Percentiles rank a stretch among this genome's conserved stretches.
These are phyloP conservation scores for Elaphomyces granulatus DNA, from an alignment of 495 filamentous ascomycete species.

Conservation along the genomic window DNA sequence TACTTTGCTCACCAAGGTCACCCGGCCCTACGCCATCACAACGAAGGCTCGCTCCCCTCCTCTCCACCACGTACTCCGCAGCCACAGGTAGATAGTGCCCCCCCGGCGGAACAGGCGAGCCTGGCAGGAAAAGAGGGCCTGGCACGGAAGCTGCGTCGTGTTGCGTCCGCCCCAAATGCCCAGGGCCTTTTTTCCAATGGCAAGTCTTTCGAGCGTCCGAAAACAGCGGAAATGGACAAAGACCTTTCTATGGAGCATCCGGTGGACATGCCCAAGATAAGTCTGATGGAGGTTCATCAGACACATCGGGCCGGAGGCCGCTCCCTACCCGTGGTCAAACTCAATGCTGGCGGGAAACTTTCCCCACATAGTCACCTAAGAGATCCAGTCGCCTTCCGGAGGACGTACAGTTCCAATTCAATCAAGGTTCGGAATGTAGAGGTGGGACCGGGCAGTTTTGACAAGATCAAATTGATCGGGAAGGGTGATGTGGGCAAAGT, in stretches of 20 bases:
- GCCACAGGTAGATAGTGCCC: conserved; percentile 56
- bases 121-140: conserved; percentile 82
- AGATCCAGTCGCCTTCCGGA: conserved; percentile 54
- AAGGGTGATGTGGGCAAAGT: conserved; percentile 99
- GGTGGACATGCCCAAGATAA: conserved; percentile 38
- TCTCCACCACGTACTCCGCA: conserved; percentile 89
- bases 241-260: conserved; percentile 50
- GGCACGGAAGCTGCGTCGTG: conserved; percentile 78
- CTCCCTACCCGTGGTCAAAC: conserved; percentile 23
- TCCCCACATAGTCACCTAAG: conserved; percentile 39
- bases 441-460: conserved; percentile 88
- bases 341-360: conserved; percentile 24
- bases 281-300: conserved; percentile 36
- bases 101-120: conserved; percentile 59
- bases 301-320: conserved; percentile 22
- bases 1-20: conserved; percentile 97
- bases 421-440: conserved; percentile 97
- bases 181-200: conserved; percentile 72
- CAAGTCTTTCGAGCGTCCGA: conserved; percentile 53
- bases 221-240: conserved; percentile 67
- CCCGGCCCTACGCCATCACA: conserved; percentile 82
- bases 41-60: conserved; percentile 86
- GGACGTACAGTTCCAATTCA: conserved; percentile 97
- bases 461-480: conserved; percentile 98
- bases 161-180: conserved; percentile 92